Conservation (phyloP, 23 red algal species). For the Agarophyton chilense region DNA sequence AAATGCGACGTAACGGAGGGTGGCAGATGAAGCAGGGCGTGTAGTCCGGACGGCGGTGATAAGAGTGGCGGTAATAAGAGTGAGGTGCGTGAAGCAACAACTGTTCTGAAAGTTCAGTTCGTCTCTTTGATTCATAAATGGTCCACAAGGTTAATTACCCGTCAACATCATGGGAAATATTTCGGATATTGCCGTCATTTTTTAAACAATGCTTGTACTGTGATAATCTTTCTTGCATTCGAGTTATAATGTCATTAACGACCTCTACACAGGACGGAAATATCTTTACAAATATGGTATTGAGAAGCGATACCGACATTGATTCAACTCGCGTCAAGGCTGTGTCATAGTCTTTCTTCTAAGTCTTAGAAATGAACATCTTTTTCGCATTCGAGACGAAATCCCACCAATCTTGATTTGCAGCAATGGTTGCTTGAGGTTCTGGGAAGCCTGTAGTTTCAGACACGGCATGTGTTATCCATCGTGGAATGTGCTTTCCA, state of each 20-base stretch:
- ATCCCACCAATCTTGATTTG: constrained; percentile 16
- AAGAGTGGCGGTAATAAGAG: no score
- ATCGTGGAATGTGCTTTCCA: background rate
- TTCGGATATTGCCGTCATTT: background rate
- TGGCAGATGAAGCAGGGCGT: no score
- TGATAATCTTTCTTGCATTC: constrained; percentile 29
- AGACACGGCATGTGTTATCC: background rate
- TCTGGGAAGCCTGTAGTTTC: background rate
- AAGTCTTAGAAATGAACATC: background rate
- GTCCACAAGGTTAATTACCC: constrained; percentile 4
- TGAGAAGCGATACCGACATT: constrained; percentile 15
- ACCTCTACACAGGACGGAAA: constrained; percentile 54
- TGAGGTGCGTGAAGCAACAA: background rate
- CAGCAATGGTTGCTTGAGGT: background rate
- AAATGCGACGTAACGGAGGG: no score
- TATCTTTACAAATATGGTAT: background rate
- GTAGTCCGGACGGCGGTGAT: no score
- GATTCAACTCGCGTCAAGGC: constrained; percentile 1
- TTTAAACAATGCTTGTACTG: background rate
- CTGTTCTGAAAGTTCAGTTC: background rate
- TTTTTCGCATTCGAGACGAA: constrained; percentile 9
- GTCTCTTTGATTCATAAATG: background rate
- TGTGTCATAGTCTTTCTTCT: background rate
- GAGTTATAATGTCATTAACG: constrained; percentile 28
- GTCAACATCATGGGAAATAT: background rate